Evolutionary conservation across 805 yeast genomes (phyloP).

Genomic region (Candida quercuum): DNA sequence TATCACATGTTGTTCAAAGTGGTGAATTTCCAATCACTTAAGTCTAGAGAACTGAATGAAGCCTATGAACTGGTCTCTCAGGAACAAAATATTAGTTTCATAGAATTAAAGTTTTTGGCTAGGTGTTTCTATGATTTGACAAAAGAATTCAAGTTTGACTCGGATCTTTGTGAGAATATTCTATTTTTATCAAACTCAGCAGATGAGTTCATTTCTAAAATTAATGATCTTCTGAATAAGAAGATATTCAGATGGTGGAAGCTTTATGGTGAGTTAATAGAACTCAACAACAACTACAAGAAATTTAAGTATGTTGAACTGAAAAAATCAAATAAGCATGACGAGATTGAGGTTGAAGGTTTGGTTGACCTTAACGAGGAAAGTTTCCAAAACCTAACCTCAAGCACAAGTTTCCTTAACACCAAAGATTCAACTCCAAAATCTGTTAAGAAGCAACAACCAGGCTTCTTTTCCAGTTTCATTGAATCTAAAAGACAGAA

Average conservation of each 20-base stretch:
- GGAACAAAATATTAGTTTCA: not conserved
- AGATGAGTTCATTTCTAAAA: slow-evolving; percentile 24
- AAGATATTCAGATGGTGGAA: slow-evolving; percentile 42
- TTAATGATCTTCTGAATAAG: slow-evolving; percentile 26
- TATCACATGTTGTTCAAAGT: slow-evolving; percentile 34
- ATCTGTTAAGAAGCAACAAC: slow-evolving; percentile 14
- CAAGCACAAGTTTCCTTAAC: slow-evolving; percentile 15
- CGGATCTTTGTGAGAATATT: slow-evolving; percentile 12
- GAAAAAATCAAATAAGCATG: slow-evolving; percentile 7
- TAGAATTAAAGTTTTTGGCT: slow-evolving; percentile 18
- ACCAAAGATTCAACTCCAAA: slow-evolving; percentile 2
- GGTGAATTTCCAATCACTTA: slow-evolving; percentile 23
- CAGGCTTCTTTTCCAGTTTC: slow-evolving; percentile 28
- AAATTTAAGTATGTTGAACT: slow-evolving; percentile 21
- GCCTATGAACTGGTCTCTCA: slow-evolving; percentile 10
- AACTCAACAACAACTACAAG: slow-evolving; percentile 27
- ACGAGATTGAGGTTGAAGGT: slow-evolving; percentile 14
- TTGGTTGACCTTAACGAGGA: slow-evolving; percentile 23
- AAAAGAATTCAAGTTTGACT: slow-evolving; percentile 20
- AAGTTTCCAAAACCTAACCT: slow-evolving; percentile 17
- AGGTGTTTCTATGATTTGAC: slow-evolving; percentile 6
- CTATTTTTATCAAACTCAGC: slow-evolving; percentile 18
- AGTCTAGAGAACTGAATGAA: slow-evolving; percentile 15
- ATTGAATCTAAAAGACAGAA: slow-evolving; percentile 48
- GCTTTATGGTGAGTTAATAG: slow-evolving; percentile 34